phyloP scores from a whole-genome alignment of 139 green algal species.

The Chlamydomonas asymmetrica region DNA sequence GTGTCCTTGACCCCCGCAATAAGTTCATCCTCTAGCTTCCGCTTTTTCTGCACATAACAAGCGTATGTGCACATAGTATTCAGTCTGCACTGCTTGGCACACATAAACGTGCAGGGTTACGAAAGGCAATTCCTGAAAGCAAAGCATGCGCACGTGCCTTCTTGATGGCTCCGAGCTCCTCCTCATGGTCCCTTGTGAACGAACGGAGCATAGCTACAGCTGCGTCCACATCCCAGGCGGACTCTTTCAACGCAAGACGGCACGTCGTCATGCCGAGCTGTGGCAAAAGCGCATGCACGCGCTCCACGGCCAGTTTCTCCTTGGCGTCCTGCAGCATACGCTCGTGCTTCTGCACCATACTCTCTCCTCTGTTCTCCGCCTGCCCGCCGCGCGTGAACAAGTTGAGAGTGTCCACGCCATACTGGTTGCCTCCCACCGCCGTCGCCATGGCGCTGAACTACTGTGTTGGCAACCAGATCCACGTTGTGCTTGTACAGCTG shows the following conservation, averaged over 20 bases:
- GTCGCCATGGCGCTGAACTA: constrained; percentile 23
- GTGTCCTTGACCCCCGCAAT: constrained; percentile 17
- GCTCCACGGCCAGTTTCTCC: constrained; percentile 66
- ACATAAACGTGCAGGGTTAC: not conserved
- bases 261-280: constrained; percentile 64
- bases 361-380: constrained; percentile 27
- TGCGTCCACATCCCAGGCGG: constrained; percentile 64
- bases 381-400: constrained; percentile 35
- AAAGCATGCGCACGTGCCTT: constrained; percentile 33
- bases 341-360: constrained; percentile 58
- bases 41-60: constrained; percentile 20
- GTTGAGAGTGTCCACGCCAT: constrained; percentile 36
- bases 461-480: too few relatives aligned
- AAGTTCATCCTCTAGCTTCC: constrained; percentile 30
- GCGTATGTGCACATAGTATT: not conserved
- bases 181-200: constrained; percentile 53
- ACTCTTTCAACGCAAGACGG: constrained; percentile 63
- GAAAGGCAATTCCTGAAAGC: not conserved
- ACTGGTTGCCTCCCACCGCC: constrained; percentile 36
- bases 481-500: too few relatives aligned
- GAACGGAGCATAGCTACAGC: constrained; percentile 59
- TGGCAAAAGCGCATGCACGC: constrained; percentile 62
- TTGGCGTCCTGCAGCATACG: constrained; percentile 75
- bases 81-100: not conserved
- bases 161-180: constrained; percentile 43